phyloP scores from a whole-genome alignment of 2,329 filamentous ascomycete genomes.

The Penicillium corylophilum region DNA sequence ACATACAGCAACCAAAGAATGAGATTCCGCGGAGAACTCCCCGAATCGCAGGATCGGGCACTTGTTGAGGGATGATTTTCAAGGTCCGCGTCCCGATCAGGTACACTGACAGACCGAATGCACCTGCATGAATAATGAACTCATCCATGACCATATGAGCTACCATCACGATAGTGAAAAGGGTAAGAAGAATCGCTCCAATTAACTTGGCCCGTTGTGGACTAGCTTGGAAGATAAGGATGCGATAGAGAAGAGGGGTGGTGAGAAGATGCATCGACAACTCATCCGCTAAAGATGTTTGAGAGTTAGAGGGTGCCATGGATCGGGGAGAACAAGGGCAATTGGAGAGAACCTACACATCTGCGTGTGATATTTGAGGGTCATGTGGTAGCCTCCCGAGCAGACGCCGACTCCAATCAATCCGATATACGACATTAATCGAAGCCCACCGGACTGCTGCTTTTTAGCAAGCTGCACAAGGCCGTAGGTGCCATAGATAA shows the following conservation, averaged over 20 bases:
- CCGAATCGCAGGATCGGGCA: slow-evolving; percentile 26
- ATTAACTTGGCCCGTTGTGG: slow-evolving; percentile 24
- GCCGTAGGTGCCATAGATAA: slow-evolving; percentile 42
- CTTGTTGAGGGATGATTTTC: slow-evolving; percentile 34
- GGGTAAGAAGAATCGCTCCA: slow-evolving; percentile 16
- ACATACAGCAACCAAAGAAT: slow-evolving; percentile 27
- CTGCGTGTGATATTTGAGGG: slow-evolving; percentile 34
- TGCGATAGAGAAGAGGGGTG: slow-evolving; percentile 43
- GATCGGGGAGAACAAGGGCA: not conserved
- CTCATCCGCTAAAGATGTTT: slow-evolving; percentile 36
- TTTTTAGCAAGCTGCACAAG: slow-evolving; percentile 27
- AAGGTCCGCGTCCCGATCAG: slow-evolving; percentile 34
- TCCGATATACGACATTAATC: slow-evolving; percentile 39
- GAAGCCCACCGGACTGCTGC: slow-evolving; percentile 19
- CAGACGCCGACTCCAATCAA: slow-evolving; percentile 37
- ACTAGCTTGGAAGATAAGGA: slow-evolving; percentile 37
- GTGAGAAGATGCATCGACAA: slow-evolving; percentile 46
- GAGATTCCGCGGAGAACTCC: slow-evolving; percentile 20
- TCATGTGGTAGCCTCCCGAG: slow-evolving; percentile 32
- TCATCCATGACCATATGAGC: slow-evolving; percentile 47
- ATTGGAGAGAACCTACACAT: slow-evolving; percentile 26
- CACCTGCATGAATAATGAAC: slow-evolving; percentile 41
- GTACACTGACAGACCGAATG: slow-evolving; percentile 38
- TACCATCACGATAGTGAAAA: slow-evolving; percentile 39
- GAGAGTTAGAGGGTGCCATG: not conserved